Percentiles rank a stretch among this genome's conserved stretches.
Evolutionary conservation across 352 stramenopile genomes (phyloP).

Genomic region (Globisporangium parvum): DNA sequence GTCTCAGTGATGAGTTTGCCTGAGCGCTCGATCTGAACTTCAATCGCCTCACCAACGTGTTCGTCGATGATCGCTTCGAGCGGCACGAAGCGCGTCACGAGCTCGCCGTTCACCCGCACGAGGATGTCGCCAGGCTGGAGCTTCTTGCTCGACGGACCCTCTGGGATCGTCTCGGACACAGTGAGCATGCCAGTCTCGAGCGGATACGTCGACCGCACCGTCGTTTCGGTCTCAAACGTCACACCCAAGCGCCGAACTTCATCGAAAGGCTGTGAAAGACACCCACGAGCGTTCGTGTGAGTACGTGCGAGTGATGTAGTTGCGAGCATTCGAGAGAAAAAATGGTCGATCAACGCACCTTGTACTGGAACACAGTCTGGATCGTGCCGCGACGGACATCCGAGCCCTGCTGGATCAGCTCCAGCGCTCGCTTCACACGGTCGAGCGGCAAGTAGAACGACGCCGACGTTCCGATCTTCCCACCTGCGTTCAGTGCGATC

Average conservation of each 20-base stretch:
- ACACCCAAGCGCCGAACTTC: constrained; percentile 86
- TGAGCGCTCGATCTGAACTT: constrained; percentile 80
- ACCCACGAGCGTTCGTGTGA: background rate
- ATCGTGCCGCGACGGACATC: constrained; percentile 82
- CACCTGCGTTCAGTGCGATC: constrained; percentile 90
- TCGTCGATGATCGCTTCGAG: constrained; percentile 82
- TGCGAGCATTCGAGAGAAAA: background rate
- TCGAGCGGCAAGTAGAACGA: constrained; percentile 90
- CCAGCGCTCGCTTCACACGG: constrained; percentile 83
- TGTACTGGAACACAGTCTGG: constrained; percentile 88
- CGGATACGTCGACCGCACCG: constrained; percentile 73
- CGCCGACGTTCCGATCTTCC: constrained; percentile 78
- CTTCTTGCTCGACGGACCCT: constrained; percentile 67
- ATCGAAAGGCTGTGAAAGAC: constrained; percentile 63
- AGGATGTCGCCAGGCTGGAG: constrained; percentile 89
- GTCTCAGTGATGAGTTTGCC: constrained; percentile 53
- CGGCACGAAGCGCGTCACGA: constrained; percentile 85
- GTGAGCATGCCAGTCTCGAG: constrained; percentile 89
- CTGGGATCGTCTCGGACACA: constrained; percentile 81
- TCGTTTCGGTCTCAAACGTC: constrained; percentile 59
- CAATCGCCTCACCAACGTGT: constrained; percentile 55
- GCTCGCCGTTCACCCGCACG: constrained; percentile 69
- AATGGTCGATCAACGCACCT: constrained; percentile 18
- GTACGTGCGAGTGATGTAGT: background rate
- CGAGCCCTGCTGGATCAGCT: constrained; percentile 65